Base-by-base conservation (phyloP, 2,329 filamentous ascomycete genomes). In the Colletotrichum eremochloae region DNA sequence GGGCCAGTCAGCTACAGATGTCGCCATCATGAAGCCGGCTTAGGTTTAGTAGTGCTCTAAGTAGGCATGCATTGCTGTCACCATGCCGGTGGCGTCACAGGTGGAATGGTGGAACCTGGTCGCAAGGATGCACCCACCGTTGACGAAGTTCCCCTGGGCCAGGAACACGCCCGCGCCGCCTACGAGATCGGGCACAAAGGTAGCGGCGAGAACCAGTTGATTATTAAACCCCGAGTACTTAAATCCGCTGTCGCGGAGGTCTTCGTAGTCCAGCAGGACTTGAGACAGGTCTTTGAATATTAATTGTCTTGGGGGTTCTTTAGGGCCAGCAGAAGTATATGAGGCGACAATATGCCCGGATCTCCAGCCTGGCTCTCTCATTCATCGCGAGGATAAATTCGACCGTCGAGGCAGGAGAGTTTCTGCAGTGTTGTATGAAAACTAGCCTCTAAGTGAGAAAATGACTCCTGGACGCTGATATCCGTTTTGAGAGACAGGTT, bases 401-500 rank as follows among this genome's bases (percentile, higher is more conserved):
- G 80, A n/a, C 82, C 82, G 0, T 76, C 76, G 0, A 84, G 78
- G 20, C 76, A 80, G 6, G 82, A 81, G 15, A 84, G 80, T 64
- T 82, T 68, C 1, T 80, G 75, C 3, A 84, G 75, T 3, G 80
- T 80, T 31, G 78, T 78, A 18, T 75, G 75, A 5, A 84, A 78
- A 2, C 82, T 82, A 3, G 76, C 70, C 60, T 81, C 81, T 7
- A 84, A 67, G 18, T 76, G 77, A 0, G 63, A 65, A 57, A 82
- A 84, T 0, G 75, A 77, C 5, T 80, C 63, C 42, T 80, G 74
- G 36, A 78, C 81, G 8, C 36, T 69, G 18, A 75, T 74, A 0
- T 72, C 79, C 7, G 75, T 61, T 0, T 56, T 75, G 0, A 84
- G 74, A 0, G 82, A 76, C n/a, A 84, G 78, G 76, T 80, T 83